These are phyloP conservation scores for Fusarium marasasianum DNA, from an alignment of 2,329 filamentous ascomycete genomes.

Conservation along the genomic window DNA sequence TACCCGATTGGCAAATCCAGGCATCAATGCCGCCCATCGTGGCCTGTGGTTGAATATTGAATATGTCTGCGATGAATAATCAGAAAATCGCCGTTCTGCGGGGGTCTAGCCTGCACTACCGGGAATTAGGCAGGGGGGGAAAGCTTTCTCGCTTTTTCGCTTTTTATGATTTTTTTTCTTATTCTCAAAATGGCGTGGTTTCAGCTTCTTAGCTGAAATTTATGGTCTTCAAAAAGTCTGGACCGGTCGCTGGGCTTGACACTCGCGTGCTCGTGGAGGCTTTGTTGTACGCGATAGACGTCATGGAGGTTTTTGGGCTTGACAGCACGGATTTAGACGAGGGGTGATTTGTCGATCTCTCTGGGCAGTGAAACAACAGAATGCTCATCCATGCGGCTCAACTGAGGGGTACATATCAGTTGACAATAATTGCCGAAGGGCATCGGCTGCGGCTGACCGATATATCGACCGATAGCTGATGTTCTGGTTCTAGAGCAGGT, in stretches of 20 bases:
- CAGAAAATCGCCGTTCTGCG: constrained; percentile 37
- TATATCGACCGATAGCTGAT: neutral
- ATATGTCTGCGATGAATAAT: constrained; percentile 46
- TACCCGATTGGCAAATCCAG: neutral
- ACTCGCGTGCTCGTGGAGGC: constrained; percentile 10
- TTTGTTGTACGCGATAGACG: constrained; percentile 7
- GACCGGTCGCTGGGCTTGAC: constrained; percentile 15
- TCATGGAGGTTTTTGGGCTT: constrained; percentile 20
- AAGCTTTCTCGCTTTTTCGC: neutral
- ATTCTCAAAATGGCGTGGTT: constrained; percentile 13
- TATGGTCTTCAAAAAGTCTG: neutral
- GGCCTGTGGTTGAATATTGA: constrained; percentile 34
- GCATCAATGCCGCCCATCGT: constrained; percentile 14
- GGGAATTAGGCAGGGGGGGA: constrained; percentile 4
- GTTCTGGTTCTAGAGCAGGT: neutral
- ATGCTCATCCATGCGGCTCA: constrained; percentile 7
- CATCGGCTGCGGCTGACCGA: neutral
- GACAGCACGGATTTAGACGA: constrained; percentile 13
- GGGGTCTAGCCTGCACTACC: constrained; percentile 3
- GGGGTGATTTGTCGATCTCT: constrained; percentile 6
- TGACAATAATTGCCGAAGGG: constrained; percentile 1
- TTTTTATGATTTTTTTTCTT: neutral
- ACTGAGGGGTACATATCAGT: constrained; percentile 9
- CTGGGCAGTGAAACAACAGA: constrained; percentile 10
- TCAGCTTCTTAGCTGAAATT: neutral